Evolutionary conservation across 2,329 filamentous ascomycete species (phyloP).

Genomic region (Berkeleyomyces rouxiae): DNA sequence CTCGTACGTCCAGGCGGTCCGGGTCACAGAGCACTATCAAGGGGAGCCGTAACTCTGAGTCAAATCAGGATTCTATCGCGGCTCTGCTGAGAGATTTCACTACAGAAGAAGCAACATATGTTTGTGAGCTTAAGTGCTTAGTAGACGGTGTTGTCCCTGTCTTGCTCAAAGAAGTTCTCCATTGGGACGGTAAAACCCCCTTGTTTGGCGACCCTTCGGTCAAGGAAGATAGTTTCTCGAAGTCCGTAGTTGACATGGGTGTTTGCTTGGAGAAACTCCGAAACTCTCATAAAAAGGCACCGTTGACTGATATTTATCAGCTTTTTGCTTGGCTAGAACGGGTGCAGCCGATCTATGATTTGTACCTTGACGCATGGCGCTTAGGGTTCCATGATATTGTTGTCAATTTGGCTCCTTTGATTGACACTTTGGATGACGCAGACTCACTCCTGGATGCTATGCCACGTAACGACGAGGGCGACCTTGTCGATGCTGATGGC

Average conservation of each 20-base stretch:
- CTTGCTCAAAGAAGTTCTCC: conserved; percentile 68
- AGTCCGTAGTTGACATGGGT: conserved; percentile 88
- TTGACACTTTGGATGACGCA: conserved; percentile 35
- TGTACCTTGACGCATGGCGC: conserved; percentile 78
- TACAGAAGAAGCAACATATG: conserved; percentile 74
- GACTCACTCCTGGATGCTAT: conserved; percentile 42
- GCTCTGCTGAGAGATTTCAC: conserved; percentile 68
- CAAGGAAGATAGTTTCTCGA: conserved; percentile 42
- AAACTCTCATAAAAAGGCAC: conserved; percentile 63
- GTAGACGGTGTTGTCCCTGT: conserved; percentile 94
- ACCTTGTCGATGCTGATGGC: conserved; percentile 55
- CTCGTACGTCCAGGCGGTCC: conserved; percentile 5
- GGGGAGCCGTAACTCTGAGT: neutral
- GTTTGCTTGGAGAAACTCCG: conserved; percentile 73
- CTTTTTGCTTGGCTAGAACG: conserved; percentile 70
- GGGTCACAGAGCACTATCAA: conserved; percentile 5
- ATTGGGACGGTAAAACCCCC: conserved; percentile 40
- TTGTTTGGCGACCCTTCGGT: conserved; percentile 7
- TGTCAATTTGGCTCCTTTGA: conserved; percentile 70
- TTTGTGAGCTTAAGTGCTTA: conserved; percentile 76
- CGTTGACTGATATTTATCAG: conserved; percentile 51
- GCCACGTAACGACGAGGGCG: conserved; percentile 47
- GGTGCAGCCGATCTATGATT: conserved; percentile 61
- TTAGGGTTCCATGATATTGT: conserved; percentile 89
- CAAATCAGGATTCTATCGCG: conserved; percentile 38